A percentile compares a stretch with the other conserved stretches of the same genome.
These are phyloP conservation scores for Rhododendron henanense DNA, from an alignment of 148 eudicot genomes.

Conservation along the genomic window DNA sequence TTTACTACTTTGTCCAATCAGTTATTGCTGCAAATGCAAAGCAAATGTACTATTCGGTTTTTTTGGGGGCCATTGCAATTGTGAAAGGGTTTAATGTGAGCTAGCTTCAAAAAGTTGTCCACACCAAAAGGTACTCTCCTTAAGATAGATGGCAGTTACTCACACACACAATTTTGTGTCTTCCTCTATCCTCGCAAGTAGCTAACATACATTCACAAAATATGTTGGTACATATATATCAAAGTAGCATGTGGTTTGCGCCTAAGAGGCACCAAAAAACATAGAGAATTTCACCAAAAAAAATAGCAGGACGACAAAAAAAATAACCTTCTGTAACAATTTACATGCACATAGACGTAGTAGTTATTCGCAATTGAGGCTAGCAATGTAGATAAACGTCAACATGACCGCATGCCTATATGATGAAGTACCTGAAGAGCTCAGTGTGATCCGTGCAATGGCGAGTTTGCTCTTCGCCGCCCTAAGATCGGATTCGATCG, in stretches of 20 bases:
- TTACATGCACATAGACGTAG: not conserved
- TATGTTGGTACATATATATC: too few species aligned
- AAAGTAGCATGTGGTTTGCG: too few species aligned
- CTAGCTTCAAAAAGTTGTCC: too few species aligned
- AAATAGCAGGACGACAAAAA: not conserved
- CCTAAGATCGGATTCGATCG: conserved; percentile 32
- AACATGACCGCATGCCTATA: not conserved
- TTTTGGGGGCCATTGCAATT: too few species aligned
- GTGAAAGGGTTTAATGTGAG: too few species aligned
- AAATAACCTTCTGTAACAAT: not conserved
- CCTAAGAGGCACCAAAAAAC: not conserved
- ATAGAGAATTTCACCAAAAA: not conserved
- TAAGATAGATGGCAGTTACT: not conserved
- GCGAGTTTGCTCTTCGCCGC: conserved; percentile 81
- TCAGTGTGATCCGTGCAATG: conserved; percentile 92
- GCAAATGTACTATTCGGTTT: too few species aligned
- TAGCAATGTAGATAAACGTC: not conserved
- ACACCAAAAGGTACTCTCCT: too few species aligned
- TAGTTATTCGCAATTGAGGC: not conserved
- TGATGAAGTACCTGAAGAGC: conserved; percentile 55
- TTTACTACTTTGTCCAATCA: too few species aligned
- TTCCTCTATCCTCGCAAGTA: not conserved
- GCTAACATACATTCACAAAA: not conserved
- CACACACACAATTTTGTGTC: not conserved
- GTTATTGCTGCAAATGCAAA: too few species aligned